Conservation (phyloP, 2,329 filamentous ascomycete species). For the Pyricularia grisea region DNA sequence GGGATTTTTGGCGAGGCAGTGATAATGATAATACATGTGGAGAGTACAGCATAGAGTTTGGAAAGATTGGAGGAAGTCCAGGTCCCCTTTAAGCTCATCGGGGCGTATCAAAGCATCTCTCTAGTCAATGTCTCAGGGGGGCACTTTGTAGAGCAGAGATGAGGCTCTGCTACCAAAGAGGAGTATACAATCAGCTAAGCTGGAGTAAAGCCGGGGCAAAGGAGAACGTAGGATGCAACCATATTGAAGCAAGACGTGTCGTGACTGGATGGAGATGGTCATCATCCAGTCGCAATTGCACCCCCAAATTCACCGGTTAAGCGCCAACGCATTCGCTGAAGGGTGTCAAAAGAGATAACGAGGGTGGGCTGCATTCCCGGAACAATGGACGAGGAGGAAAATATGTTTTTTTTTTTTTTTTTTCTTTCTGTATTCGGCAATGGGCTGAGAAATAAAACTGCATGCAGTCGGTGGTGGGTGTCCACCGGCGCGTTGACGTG, state of each 20-base stretch:
- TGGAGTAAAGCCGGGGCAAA: neutral
- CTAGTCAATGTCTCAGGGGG: neutral
- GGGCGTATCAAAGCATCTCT: neutral
- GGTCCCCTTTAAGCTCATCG: neutral
- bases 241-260: neutral
- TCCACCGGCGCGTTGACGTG: neutral
- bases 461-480: neutral
- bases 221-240: neutral
- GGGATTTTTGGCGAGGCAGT: neutral
- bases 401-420: no score
- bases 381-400: neutral
- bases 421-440: neutral
- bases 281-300: neutral
- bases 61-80: neutral
- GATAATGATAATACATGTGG: no score
- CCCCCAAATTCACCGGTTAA: neutral
- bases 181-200: neutral
- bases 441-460: neutral
- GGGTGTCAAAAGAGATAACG: neutral
- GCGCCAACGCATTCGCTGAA: neutral
- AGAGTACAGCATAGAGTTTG: neutral
- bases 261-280: neutral
- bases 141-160: neutral
- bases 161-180: neutral
- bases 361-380: neutral